Base-by-base conservation (phyloP, 2,329 filamentous ascomycete genomes). In the Aspergillus puulaauensis region DNA sequence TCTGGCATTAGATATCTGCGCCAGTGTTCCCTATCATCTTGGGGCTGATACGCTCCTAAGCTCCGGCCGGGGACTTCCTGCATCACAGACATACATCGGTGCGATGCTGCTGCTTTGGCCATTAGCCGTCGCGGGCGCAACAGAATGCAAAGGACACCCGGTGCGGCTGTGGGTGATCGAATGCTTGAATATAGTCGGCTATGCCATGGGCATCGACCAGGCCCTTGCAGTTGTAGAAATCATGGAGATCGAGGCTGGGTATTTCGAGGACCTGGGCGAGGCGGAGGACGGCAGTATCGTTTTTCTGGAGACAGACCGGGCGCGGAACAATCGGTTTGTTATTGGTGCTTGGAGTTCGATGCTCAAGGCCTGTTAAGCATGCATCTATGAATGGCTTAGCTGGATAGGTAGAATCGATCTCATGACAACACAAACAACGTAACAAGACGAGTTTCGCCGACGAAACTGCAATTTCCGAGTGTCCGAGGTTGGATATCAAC, bases 31-130 rank as follows among this genome's bases (percentile, higher is more conserved):
- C 0, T 76, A 66, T 45, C 60, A 72, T 19, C 66, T 77, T 19
- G 70, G 68, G 2, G 66, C 63, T 8, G 61, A 64, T 14, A 9
- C n/a, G 2, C 5, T n/a, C 23, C 27, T 12, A 48, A 39, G 43
- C 14, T 31, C 23, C 52, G 5, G 60, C 64, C 6, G 50, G 65
- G 35, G 35, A 6, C 15, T 37, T 12, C 35, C 35, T 9, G 1
- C 60, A 66, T 6, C 64, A 69, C 31, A 67, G 64, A 33, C 31
- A 52, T 70, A 69, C n/a, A 52, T 73, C 14, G 69, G 73, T 6
- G 71, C 71, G 1, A 60, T 73, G 14, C 59, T 71, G 19, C 61
- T 75, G 6, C 66, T 76, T 8, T 77, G 73, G 69, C 73, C 74
- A 11, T 55, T 77, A 6, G 73, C 69, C 17, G 49, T 76, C 7